Conservation (phyloP, 345 rosid species). For the Rhodamnia rubescens region DNA sequence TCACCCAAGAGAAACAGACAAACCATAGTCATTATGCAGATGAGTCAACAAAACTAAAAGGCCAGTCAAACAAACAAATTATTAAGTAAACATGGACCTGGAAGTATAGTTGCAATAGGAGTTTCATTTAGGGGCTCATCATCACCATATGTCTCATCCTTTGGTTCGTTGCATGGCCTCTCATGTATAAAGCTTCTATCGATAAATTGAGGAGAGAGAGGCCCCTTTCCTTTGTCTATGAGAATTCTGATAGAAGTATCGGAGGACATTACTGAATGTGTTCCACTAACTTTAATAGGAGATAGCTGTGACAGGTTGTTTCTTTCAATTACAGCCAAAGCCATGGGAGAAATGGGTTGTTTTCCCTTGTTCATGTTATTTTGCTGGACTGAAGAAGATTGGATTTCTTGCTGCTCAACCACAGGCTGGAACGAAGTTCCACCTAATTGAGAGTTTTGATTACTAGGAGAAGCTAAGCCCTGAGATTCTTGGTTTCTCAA, state of each 20-base stretch:
- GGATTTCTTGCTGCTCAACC: constrained; percentile 22
- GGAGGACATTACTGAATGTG: background rate
- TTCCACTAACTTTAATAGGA: background rate
- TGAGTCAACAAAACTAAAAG: background rate
- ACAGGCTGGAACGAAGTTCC: constrained; percentile 15
- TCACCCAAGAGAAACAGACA: background rate
- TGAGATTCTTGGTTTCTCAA: constrained; percentile 36
- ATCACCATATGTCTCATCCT: constrained; percentile 46
- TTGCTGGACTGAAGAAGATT: background rate
- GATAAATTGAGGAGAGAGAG: constrained; percentile 14
- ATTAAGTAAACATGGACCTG: constrained; percentile 26
- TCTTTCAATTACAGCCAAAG: background rate
- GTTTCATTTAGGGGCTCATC: constrained; percentile 22
- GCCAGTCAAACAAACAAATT: background rate
- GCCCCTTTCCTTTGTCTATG: constrained; percentile 36
- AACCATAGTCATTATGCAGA: background rate
- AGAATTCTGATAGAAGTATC: background rate
- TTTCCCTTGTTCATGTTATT: constrained; percentile 6
- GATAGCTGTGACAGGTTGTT: background rate
- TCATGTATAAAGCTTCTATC: constrained; percentile 11
- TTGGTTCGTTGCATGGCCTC: constrained; percentile 20
- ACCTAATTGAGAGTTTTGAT: constrained; percentile 8
- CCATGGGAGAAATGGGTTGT: background rate
- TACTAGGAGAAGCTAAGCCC: constrained; percentile 6
- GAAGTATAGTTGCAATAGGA: constrained; percentile 38